Evolutionary conservation across 345 rosid genomes (phyloP).

Genomic region (Populus deltoides): DNA sequence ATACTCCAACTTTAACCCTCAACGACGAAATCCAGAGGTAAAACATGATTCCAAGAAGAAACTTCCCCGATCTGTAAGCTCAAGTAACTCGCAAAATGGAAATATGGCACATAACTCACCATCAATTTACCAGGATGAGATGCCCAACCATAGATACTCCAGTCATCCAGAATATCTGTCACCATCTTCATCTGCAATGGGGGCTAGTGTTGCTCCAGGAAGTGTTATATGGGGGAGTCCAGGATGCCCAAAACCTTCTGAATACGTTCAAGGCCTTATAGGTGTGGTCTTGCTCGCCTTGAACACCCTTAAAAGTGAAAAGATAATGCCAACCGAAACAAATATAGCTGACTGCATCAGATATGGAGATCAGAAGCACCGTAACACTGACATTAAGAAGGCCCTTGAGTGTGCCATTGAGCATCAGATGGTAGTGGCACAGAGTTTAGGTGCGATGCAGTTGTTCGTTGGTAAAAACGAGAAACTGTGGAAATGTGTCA

Average conservation of each 20-base stretch:
- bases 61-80: constrained; percentile 9
- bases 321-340: constrained; percentile 64
- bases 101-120: constrained; percentile 10
- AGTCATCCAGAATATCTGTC: constrained; percentile 18
- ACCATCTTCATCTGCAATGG: constrained; percentile 17
- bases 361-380: constrained; percentile 64
- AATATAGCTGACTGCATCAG: constrained; percentile 75
- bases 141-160: constrained; percentile 14
- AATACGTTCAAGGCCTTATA: constrained; percentile 73
- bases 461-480: constrained; percentile 66
- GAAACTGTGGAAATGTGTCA: constrained; percentile 73
- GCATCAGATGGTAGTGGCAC: constrained; percentile 59
- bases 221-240: constrained; percentile 47
- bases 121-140: constrained; percentile 7
- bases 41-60: constrained; percentile 23
- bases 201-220: constrained; percentile 6
- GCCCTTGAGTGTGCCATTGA: constrained; percentile 68
- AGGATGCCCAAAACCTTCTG: constrained; percentile 54
- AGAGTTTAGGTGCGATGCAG: constrained; percentile 48
- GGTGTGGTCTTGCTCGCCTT: constrained; percentile 74
- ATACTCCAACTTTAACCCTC: constrained; percentile 21
- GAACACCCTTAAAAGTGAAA: constrained; percentile 66
- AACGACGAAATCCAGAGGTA: constrained; percentile 21
- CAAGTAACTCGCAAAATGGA: constrained; percentile 26
- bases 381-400: constrained; percentile 54